These are phyloP conservation scores for Cryptococcus jaspeensis DNA, from an alignment of 1,284 basidiomycete species.

Conservation along the genomic window DNA sequence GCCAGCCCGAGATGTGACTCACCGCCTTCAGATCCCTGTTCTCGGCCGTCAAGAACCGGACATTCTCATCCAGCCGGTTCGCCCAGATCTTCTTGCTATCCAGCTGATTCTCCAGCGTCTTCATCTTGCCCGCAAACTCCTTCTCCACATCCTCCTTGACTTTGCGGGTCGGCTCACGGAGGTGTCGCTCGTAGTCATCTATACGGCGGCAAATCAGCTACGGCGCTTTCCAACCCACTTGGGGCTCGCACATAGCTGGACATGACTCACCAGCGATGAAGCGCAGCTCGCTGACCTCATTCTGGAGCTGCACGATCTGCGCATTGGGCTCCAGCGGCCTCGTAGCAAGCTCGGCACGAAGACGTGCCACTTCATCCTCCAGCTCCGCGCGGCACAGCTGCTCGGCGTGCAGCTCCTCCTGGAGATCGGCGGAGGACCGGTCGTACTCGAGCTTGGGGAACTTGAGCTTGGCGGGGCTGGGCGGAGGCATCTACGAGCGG, in stretches of 20 bases:
- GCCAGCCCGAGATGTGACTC: conserved; percentile 7
- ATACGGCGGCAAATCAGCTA: background rate
- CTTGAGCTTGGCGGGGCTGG: conserved; percentile 70
- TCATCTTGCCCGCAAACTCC: conserved; percentile 67
- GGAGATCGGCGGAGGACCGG: conserved; percentile 78
- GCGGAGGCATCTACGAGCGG: conserved; percentile 62
- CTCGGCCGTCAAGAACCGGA: conserved; percentile 34
- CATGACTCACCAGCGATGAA: conserved; percentile 44
- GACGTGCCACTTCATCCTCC: conserved; percentile 64
- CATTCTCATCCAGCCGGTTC: conserved; percentile 45
- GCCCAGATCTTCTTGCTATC: conserved; percentile 53
- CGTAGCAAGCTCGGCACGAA: conserved; percentile 53
- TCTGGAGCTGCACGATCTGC: conserved; percentile 44
- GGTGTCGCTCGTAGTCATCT: conserved; percentile 52
- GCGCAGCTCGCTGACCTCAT: conserved; percentile 43
- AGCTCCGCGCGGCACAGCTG: conserved; percentile 72
- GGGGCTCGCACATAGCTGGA: no score
- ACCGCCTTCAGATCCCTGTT: conserved; percentile 35
- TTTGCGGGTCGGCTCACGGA: conserved; percentile 67
- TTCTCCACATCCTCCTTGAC: conserved; percentile 76
- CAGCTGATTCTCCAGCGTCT: conserved; percentile 60
- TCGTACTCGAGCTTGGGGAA: conserved; percentile 64
- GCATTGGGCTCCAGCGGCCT: conserved; percentile 41
- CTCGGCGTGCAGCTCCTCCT: conserved; percentile 77
- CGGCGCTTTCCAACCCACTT: no score